Percentiles rank a stretch among this genome's conserved stretches.
phyloP scores from a whole-genome alignment of 805 yeast species.

The Saccharomycopsis sp. region DNA sequence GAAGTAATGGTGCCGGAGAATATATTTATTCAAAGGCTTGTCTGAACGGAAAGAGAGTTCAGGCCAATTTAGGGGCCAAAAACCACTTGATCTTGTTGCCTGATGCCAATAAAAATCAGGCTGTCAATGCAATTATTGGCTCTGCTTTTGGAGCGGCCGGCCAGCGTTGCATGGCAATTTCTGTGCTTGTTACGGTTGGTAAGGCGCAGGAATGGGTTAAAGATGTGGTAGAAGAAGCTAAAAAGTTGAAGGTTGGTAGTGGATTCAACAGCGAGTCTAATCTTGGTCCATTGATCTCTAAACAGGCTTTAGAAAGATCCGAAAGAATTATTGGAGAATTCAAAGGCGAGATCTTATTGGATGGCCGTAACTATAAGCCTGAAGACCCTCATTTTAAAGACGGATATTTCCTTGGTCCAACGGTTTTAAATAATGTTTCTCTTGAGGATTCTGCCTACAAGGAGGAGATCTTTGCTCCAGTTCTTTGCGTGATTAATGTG shows the following conservation, averaged over 20 bases:
- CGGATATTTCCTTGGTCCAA: constrained; percentile 72
- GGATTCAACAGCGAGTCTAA: constrained; percentile 61
- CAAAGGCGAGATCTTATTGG: constrained; percentile 47
- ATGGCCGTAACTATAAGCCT: constrained; percentile 47
- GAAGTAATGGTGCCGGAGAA: constrained; percentile 73
- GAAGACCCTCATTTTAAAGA: constrained; percentile 35
- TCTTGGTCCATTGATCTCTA: constrained; percentile 69
- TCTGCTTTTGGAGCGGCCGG: constrained; percentile 85
- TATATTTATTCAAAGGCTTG: constrained; percentile 63
- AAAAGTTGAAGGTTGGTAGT: constrained; percentile 47
- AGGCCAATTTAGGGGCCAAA: constrained; percentile 74
- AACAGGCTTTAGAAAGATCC: constrained; percentile 47
- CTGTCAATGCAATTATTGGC: constrained; percentile 60
- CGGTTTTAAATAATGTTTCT: constrained; percentile 53
- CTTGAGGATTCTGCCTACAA: constrained; percentile 64
- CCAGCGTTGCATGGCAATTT: constrained; percentile 77
- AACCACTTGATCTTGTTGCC: constrained; percentile 70
- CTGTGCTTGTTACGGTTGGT: constrained; percentile 68
- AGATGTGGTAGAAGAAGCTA: constrained; percentile 53
- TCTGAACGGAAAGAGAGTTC: constrained; percentile 65
- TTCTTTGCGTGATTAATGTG: constrained; percentile 52
- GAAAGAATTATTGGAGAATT: constrained; percentile 51
- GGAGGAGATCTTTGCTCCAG: constrained; percentile 74
- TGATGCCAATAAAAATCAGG: constrained; percentile 59
- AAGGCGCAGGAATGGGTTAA: constrained; percentile 44